Conservation (phyloP, 176 grass and related monocot genomes). For the Eremochloa ophiuroides region DNA sequence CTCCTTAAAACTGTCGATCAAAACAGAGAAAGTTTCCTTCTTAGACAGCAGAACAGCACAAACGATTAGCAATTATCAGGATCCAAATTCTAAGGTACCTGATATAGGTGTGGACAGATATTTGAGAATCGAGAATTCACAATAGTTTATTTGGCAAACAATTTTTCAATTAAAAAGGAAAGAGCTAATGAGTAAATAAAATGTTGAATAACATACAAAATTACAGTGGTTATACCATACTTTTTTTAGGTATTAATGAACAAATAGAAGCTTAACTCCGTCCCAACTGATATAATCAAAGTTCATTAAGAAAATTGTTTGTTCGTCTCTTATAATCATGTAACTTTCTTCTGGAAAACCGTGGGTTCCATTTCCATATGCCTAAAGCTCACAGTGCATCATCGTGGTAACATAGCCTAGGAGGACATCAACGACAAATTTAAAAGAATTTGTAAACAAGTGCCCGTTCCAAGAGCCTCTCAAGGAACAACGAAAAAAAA, state of each 20-base stretch:
- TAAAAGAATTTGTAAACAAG: background rate
- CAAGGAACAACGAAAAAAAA: background rate
- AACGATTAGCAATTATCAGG: background rate
- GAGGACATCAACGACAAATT: background rate
- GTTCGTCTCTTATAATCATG: background rate
- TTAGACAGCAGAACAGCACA: background rate
- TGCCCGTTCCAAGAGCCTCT: background rate
- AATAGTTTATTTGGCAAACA: background rate
- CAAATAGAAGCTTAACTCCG: background rate
- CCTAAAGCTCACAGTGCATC: background rate
- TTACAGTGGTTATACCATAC: background rate
- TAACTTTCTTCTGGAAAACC: background rate
- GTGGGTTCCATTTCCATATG: background rate
- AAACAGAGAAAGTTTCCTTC: background rate
- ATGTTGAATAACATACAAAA: background rate
- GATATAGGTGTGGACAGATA: background rate
- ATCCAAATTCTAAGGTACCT: background rate
- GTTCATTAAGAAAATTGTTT: background rate
- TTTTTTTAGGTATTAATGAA: background rate
- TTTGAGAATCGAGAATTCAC: background rate
- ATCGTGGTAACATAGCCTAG: background rate
- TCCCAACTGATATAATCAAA: background rate
- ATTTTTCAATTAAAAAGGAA: background rate
- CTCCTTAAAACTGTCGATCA: conserved; percentile 7
- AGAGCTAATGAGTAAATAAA: background rate